Percentiles rank a stretch among this genome's conserved stretches.
Evolutionary conservation across 352 stramenopile genomes (phyloP).

Genomic region (Pythium coloratum): DNA sequence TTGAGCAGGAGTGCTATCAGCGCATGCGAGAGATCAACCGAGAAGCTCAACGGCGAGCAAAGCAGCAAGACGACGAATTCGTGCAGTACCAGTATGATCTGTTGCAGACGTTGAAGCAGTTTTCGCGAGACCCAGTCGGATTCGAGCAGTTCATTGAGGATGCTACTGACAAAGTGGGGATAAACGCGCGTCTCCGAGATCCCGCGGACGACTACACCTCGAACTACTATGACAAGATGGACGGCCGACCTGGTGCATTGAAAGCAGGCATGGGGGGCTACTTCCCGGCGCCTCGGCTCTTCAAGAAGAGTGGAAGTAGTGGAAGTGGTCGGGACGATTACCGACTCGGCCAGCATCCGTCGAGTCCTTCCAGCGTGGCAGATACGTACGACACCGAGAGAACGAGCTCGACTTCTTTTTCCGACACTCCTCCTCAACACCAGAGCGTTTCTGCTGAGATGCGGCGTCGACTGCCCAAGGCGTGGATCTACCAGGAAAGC

Average conservation of each 20-base stretch:
- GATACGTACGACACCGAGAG: slow-evolving; percentile 2
- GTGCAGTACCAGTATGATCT: slow-evolving; percentile 16
- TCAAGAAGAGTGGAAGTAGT: neutral
- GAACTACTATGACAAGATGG: neutral
- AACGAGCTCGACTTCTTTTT: neutral
- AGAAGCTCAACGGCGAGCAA: slow-evolving; percentile 18
- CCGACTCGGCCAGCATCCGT: neutral
- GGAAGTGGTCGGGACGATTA: neutral
- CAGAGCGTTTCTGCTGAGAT: slow-evolving; percentile 4
- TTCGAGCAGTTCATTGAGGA: neutral
- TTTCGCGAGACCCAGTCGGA: slow-evolving; percentile 16
- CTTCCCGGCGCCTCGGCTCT: neutral
- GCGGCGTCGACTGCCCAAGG: slow-evolving; percentile 18
- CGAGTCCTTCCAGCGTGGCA: neutral
- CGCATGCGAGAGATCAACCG: slow-evolving; percentile 14
- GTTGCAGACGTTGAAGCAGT: slow-evolving; percentile 24
- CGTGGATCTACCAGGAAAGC: slow-evolving; percentile 72
- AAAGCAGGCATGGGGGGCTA: neutral
- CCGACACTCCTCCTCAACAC: neutral
- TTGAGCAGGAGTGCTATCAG: slow-evolving; percentile 18
- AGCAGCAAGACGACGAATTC: slow-evolving; percentile 24
- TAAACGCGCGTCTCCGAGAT: neutral
- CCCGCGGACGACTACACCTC: neutral
- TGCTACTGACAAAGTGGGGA: neutral
- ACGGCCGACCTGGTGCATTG: neutral